A percentile compares a stretch with the other conserved stretches of the same genome.
Evolutionary conservation across 2,329 filamentous ascomycete species (phyloP).

Genomic region (Drechslera avenae): DNA sequence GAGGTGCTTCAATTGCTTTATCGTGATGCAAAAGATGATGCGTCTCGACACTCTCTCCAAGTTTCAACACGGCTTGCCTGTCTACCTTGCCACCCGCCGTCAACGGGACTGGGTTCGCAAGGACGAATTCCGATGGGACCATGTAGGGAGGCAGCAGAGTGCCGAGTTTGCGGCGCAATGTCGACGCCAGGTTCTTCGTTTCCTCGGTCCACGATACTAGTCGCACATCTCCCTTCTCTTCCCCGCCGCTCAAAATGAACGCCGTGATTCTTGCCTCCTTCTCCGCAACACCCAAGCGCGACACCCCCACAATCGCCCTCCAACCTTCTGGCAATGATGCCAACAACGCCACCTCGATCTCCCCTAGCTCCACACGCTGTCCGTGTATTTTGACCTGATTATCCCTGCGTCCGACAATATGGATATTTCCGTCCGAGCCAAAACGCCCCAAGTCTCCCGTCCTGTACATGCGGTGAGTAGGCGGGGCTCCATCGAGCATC

Average conservation of each 20-base stretch:
- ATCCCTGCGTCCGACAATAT: neutral
- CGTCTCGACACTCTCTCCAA: neutral
- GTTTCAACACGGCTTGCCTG: neutral
- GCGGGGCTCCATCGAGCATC: neutral
- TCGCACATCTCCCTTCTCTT: neutral
- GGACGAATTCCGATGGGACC: neutral
- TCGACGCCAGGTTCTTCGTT: neutral
- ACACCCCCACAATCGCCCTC: neutral
- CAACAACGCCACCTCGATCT: neutral
- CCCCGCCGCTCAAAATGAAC: neutral
- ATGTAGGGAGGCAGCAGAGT: neutral
- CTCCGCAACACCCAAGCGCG: neutral
- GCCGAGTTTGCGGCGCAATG: neutral
- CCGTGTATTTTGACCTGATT: neutral
- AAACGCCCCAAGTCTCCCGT: neutral
- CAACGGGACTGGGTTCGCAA: neutral
- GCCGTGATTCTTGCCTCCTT: neutral
- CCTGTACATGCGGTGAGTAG: neutral
- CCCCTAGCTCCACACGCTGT: neutral
- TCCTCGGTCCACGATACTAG: neutral
- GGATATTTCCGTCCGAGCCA: neutral
- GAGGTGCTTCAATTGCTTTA: neutral
- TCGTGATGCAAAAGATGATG: neutral
- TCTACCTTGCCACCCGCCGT: neutral
- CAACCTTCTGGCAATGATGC: neutral